These are phyloP conservation scores for Bryum argenteum DNA, from an alignment of 225 moss, liverwort and hornwort genomes.

Conservation along the genomic window DNA sequence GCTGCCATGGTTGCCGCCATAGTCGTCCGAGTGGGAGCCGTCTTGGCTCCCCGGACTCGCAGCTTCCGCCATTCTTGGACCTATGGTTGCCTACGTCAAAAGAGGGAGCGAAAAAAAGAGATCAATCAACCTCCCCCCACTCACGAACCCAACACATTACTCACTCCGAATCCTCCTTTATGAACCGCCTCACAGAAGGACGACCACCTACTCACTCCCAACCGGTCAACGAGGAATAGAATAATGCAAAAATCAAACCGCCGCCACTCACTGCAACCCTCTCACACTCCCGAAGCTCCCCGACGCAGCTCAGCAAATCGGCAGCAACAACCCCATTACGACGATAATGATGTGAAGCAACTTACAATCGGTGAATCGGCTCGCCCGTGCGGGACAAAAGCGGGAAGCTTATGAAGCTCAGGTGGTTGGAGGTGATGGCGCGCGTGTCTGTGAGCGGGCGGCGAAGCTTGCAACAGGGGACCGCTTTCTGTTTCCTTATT, in stretches of 20 bases:
- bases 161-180: neutral
- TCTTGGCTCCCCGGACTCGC: constrained; percentile 87
- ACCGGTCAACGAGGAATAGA: neutral
- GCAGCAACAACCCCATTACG: constrained; percentile 22
- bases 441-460: constrained; percentile 11
- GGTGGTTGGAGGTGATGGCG: neutral
- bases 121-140: constrained; percentile 2
- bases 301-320: neutral
- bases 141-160: neutral
- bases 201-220: no score
- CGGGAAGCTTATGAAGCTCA: no score
- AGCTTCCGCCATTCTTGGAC: constrained; percentile 73
- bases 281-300: neutral
- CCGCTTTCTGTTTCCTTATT: constrained; percentile 40
- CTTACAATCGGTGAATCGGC: constrained; percentile 30
- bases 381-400: no score
- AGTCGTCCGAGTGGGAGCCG: constrained; percentile 91
- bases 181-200: no score
- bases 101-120: constrained; percentile 6
- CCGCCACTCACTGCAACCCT: constrained; percentile 4
- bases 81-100: constrained; percentile 16
- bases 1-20: constrained; percentile 79
- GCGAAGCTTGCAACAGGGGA: constrained; percentile 6
- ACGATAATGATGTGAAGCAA: neutral
- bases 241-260: neutral